Base-by-base conservation (phyloP, 768 basidiomycete genomes). In the Boletellus sp. region DNA sequence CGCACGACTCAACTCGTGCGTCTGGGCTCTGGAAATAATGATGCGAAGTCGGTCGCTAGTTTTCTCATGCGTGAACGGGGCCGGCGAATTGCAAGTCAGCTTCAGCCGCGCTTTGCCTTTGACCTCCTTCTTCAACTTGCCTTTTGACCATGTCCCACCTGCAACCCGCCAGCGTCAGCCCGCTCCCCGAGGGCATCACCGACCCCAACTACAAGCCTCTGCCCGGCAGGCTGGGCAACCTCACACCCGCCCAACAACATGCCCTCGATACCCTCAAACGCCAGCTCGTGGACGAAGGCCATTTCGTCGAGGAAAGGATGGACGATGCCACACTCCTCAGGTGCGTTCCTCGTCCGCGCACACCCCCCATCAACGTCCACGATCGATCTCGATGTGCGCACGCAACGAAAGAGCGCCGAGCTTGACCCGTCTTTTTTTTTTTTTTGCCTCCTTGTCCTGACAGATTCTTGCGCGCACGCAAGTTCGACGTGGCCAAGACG, bases 381-480 rank as follows among this genome's bases (percentile, higher is more conserved):
- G 53, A 54, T 59, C 52, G 45, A 43, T 19, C 23, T 36, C 48
- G 66, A 59, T 61, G 48, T 24, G 23, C 44, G 36, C 28, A 28
- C 28, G 28, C 28, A 11, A 28, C 28, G 28, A 1, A 11, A 28
- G 28, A 28, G 4, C 6, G 38, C 38, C 36, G 5, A n/a, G 17
- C 32, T n/a, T 36, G 40, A 48, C 32, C 17, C 19, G 10, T 22
- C 40, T 3, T 28, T 28, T 28, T 28, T 28, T 28, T 28, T n/a
- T n/a, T n/a, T n/a, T n/a, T n/a, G 6, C 26, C 26, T 9, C 26
- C 11, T 28, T 26, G n/a, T 2, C 12, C 6, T 23, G 17, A 3
- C 53, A 91, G 94, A 62, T 99, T 95, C 73, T 72, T 97, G 52
- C 80, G 96, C 32, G 96, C 95, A 6, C 78, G 96, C 57, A 94